Conservation (phyloP, 495 filamentous ascomycete genomes). For the Hypoxylon trugodes region DNA sequence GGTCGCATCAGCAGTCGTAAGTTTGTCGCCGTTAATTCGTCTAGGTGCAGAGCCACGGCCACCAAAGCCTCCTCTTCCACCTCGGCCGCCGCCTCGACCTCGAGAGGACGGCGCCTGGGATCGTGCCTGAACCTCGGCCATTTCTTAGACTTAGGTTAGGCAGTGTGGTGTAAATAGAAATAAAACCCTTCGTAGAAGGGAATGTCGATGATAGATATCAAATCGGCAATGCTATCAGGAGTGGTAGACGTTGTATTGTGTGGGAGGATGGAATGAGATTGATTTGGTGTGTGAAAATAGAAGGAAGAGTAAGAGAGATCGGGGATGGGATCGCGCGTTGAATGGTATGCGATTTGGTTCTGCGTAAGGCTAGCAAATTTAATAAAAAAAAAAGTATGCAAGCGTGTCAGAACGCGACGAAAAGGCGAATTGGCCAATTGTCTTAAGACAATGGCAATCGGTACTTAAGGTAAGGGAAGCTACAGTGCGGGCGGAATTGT, state of each 20-base stretch:
- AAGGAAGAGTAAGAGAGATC: slow-evolving; percentile 9
- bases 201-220: slow-evolving; percentile 47
- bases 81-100: slow-evolving; percentile 82
- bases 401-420: slow-evolving; percentile 25
- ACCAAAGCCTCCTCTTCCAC: slow-evolving; percentile 82
- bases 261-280: slow-evolving; percentile 33
- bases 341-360: slow-evolving; percentile 25
- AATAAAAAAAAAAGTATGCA: slow-evolving; percentile 26
- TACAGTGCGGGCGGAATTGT: slow-evolving; percentile 26
- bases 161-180: slow-evolving; percentile 45
- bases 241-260: slow-evolving; percentile 33
- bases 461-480: slow-evolving; percentile 22
- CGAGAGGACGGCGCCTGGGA: slow-evolving; percentile 65
- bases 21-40: slow-evolving; percentile 75
- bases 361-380: slow-evolving; percentile 19
- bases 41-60: slow-evolving; percentile 66
- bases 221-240: slow-evolving; percentile 38
- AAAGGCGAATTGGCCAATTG: slow-evolving; percentile 44
- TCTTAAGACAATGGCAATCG: slow-evolving; percentile 41
- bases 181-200: slow-evolving; percentile 58
- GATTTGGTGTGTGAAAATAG: slow-evolving; percentile 33
- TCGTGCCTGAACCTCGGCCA: slow-evolving; percentile 94
- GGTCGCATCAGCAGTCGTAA: slow-evolving; percentile 58
- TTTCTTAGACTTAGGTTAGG: slow-evolving; percentile 57
- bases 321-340: slow-evolving; percentile 25